Percentiles rank a stretch among this genome's conserved stretches.
phyloP scores from a whole-genome alignment of 768 basidiomycete species.

The Russula compacta region DNA sequence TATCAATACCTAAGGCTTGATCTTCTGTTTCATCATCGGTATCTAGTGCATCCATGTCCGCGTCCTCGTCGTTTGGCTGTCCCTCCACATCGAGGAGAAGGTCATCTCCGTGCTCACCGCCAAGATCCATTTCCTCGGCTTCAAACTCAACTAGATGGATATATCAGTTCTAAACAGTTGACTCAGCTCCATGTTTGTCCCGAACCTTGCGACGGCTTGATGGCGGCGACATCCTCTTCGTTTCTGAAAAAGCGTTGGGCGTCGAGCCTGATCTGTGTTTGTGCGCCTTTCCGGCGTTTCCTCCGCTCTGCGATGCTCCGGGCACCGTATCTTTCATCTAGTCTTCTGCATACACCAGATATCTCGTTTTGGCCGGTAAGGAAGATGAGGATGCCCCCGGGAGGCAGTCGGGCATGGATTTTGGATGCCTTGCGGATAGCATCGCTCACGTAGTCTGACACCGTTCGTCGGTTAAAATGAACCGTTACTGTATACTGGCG shows the following conservation, averaged over 20 bases:
- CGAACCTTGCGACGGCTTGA: constrained; percentile 44
- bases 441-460: constrained; percentile 81
- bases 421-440: constrained; percentile 85
- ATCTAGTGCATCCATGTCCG: constrained; percentile 67
- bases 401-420: constrained; percentile 86
- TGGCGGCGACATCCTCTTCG: constrained; percentile 8
- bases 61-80: constrained; percentile 37
- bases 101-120: constrained; percentile 36
- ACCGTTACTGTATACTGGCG: constrained; percentile 93
- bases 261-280: constrained; percentile 4
- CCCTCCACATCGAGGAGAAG: constrained; percentile 61
- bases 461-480: constrained; percentile 85
- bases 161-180: constrained; percentile 12
- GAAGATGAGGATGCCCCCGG: constrained; percentile 89
- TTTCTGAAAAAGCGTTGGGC: constrained; percentile 12
- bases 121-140: constrained; percentile 72
- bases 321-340: constrained; percentile 69
- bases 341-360: constrained; percentile 65
- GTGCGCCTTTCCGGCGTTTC: constrained; percentile 26
- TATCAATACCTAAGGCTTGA: constrained; percentile 48
- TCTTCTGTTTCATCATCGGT: constrained; percentile 55
- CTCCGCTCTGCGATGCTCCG: constrained; percentile 51
- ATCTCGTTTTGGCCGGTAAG: constrained; percentile 97
- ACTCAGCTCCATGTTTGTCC: not conserved
- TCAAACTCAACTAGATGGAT: constrained; percentile 55